These are phyloP conservation scores for Trichoderma citrinoviride DNA, from an alignment of 2,329 filamentous ascomycete species.

Conservation along the genomic window DNA sequence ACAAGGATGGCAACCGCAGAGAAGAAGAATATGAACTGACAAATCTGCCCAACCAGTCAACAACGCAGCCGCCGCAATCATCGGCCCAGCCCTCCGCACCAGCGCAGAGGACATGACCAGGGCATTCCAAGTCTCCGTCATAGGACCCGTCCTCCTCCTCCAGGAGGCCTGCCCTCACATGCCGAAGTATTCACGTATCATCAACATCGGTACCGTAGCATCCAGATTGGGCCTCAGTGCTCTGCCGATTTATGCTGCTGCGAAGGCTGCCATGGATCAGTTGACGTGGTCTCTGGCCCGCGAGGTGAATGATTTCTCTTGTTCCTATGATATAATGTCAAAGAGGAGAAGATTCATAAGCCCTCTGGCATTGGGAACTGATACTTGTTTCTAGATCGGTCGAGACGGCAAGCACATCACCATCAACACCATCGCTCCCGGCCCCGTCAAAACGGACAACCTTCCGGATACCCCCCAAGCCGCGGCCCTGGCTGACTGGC, in stretches of 20 bases:
- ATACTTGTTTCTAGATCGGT: conserved; percentile 13
- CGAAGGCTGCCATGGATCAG: conserved; percentile 36
- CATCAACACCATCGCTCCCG: conserved; percentile 41
- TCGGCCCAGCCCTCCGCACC: neutral
- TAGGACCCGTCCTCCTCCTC: neutral
- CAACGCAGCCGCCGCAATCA: neutral
- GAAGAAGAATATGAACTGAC: neutral
- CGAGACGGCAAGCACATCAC: conserved; percentile 30
- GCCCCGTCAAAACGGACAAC: conserved; percentile 36
- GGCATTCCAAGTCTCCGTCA: neutral
- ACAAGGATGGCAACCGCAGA: too few relatives aligned
- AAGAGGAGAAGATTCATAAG: neutral
- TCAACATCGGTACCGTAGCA: conserved; percentile 9
- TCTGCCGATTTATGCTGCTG: conserved; percentile 22
- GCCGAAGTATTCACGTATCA: neutral
- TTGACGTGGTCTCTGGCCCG: conserved; percentile 33
- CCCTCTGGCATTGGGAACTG: too few relatives aligned
- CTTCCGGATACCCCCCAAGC: conserved; percentile 16
- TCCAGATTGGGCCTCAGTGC: neutral
- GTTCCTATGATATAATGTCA: neutral
- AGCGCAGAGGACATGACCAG: neutral
- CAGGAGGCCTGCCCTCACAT: neutral
- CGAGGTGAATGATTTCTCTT: conserved; percentile 28
- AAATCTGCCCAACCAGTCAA: neutral
- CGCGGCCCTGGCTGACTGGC: conserved; percentile 2